Base-by-base conservation (phyloP, 2,329 filamentous ascomycete species). In the Hypoxylon rubiginosum region DNA sequence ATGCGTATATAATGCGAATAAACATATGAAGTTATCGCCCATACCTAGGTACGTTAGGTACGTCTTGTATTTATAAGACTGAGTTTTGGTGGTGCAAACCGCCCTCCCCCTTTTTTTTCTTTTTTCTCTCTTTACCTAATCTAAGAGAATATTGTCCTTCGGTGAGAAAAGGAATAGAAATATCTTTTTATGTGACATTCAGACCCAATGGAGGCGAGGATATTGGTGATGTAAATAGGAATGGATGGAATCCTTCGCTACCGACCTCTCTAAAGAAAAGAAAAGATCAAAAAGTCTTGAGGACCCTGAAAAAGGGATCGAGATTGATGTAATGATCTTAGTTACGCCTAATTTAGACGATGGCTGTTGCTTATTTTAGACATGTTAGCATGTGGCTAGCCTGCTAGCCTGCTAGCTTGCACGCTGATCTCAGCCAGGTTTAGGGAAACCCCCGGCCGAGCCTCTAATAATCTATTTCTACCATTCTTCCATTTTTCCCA, bases 341-440 rank as follows among this genome's bases (percentile, higher is more conserved):
- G 24, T 21, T 26, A 48, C 28, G 45, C 45, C 45, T 48, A 48
- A 48, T 15, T 28, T 15, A 21, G 45, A 48, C 28, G 13, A n/a
- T 26, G 21, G 9, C 21, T 26, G 19, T 11, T 41, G 11, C 34
- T 53, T 39, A 39, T 41, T 53, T 53, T 53, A 41, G 34, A 32
- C 28, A 21, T 26, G 19, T 39, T 41, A 53, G 15, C 45, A 48
- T 50, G 50, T 39, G 50, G 50, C 11, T 53, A 52, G 30, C 28
- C n/a, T 34, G 13, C 19, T 4, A 2, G 21, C 21, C 4, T 24
- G 21, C 21, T 24, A 52, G 30, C 28, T 26, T 34, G 13, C 34
- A 10, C 50, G 19, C 50, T 53, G 30, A 53, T 30, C 49, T 52
- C 49, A 52, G 49, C 49, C 32, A 28, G 5, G 17, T n/a, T 24